phyloP scores from a whole-genome alignment of 352 stramenopile species.

The Thalassiosira mediterranea region DNA sequence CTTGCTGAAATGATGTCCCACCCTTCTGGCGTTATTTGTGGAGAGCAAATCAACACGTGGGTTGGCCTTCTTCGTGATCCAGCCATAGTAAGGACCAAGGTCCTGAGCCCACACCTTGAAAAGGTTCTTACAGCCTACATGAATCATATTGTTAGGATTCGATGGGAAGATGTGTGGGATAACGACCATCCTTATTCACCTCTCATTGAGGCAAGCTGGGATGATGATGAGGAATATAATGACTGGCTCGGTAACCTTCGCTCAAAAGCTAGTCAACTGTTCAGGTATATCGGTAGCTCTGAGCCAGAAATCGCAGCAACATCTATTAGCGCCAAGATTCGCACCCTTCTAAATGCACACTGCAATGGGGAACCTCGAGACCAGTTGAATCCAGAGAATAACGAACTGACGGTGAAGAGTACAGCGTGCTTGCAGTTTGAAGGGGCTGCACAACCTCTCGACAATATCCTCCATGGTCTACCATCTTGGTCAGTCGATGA shows the following conservation, averaged over 20 bases:
- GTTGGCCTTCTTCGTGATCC: slow-evolving; percentile 73
- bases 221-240: slow-evolving; percentile 79
- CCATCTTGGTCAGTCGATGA: slow-evolving; percentile 64
- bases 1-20: slow-evolving; percentile 78
- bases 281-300: slow-evolving; percentile 64
- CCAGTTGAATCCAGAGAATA: slow-evolving; percentile 64
- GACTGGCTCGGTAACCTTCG: slow-evolving; percentile 72
- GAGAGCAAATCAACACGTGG: slow-evolving; percentile 79
- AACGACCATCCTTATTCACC: slow-evolving; percentile 60
- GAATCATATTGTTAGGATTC: slow-evolving; percentile 71
- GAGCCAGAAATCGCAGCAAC: slow-evolving; percentile 65
- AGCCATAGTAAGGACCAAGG: slow-evolving; percentile 59
- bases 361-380: slow-evolving; percentile 71
- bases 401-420: slow-evolving; percentile 73
- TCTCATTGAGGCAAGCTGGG: slow-evolving; percentile 75
- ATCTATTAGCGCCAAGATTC: slow-evolving; percentile 54
- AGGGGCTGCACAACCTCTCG: slow-evolving; percentile 66
- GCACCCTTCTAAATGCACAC: slow-evolving; percentile 55
- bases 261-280: slow-evolving; percentile 73
- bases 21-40: slow-evolving; percentile 67
- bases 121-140: slow-evolving; percentile 67
- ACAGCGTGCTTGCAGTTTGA: slow-evolving; percentile 76
- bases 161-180: slow-evolving; percentile 81
- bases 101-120: slow-evolving; percentile 63
- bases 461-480: slow-evolving; percentile 77